Evolutionary conservation across 1,139 yeast genomes (phyloP).

Genomic region (Pichia sp.): DNA sequence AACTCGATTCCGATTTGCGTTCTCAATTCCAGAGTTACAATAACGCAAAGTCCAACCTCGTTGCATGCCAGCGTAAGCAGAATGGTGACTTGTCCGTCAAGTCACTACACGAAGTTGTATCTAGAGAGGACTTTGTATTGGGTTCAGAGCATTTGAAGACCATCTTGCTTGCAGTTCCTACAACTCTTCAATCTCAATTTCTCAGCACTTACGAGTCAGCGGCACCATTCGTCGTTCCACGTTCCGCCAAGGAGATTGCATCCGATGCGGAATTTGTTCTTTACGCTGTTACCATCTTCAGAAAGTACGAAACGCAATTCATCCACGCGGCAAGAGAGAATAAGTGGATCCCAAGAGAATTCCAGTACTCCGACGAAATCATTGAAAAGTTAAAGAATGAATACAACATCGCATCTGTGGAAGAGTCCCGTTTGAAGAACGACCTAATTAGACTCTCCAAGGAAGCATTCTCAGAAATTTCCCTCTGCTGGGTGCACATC

Average conservation of each 20-base stretch:
- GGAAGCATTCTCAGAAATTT: constrained; percentile 81
- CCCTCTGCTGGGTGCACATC: constrained; percentile 83
- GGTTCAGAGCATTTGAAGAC: constrained; percentile 84
- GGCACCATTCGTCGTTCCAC: constrained; percentile 80
- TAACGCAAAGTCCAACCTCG: constrained; percentile 73
- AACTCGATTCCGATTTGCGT: constrained; percentile 79
- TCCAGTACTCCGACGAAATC: constrained; percentile 73
- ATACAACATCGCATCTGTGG: constrained; percentile 45
- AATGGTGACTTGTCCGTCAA: constrained; percentile 90
- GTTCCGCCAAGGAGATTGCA: constrained; percentile 67
- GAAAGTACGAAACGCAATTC: constrained; percentile 69
- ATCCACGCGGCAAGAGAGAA: constrained; percentile 68
- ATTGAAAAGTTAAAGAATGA: constrained; percentile 71
- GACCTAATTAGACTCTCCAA: constrained; percentile 78
- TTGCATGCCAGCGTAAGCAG: constrained; percentile 86
- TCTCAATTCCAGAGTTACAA: constrained; percentile 63
- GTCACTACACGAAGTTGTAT: constrained; percentile 84
- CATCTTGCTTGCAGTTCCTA: constrained; percentile 81
- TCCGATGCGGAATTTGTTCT: constrained; percentile 68
- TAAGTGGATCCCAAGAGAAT: constrained; percentile 92
- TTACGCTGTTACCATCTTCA: constrained; percentile 77
- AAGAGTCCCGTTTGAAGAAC: constrained; percentile 66
- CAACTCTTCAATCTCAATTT: constrained; percentile 51
- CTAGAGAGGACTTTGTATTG: constrained; percentile 75
- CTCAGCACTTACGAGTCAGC: constrained; percentile 67